These are phyloP conservation scores for Nicotiana knightiana DNA, from an alignment of 257 asterid genomes.

Conservation along the genomic window DNA sequence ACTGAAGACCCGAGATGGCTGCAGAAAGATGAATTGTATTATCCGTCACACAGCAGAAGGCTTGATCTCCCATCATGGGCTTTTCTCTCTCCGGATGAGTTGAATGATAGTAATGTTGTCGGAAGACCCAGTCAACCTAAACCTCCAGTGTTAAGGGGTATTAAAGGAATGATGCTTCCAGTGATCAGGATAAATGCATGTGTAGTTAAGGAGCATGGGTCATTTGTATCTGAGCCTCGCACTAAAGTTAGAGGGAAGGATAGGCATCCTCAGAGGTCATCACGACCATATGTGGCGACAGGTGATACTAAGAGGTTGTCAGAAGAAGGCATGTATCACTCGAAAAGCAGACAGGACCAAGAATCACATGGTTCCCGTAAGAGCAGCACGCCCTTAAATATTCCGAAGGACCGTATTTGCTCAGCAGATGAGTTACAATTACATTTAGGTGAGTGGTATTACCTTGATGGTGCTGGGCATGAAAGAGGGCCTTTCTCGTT, in stretches of 20 bases:
- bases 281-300: slow-evolving; percentile 38
- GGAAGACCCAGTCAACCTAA: slow-evolving; percentile 47
- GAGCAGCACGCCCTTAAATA: slow-evolving; percentile 31
- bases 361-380: slow-evolving; percentile 49
- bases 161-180: slow-evolving; percentile 76
- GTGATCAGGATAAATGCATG: slow-evolving; percentile 96
- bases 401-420: slow-evolving; percentile 62
- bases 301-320: slow-evolving; percentile 67
- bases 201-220: slow-evolving; percentile 89
- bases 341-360: slow-evolving; percentile 48
- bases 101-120: slow-evolving; percentile 44
- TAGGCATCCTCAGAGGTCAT: slow-evolving; percentile 53
- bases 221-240: slow-evolving; percentile 75
- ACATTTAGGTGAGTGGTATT: slow-evolving; percentile 90
- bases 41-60: slow-evolving; percentile 62
- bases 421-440: slow-evolving; percentile 65
- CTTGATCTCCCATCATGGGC: slow-evolving; percentile 95
- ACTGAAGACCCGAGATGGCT: slow-evolving; percentile 90
- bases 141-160: slow-evolving; percentile 49
- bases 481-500: slow-evolving; percentile 84
- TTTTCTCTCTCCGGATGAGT: slow-evolving; percentile 72
- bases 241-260: slow-evolving; percentile 68
- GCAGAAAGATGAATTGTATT: slow-evolving; percentile 67
- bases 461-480: slow-evolving; percentile 96
- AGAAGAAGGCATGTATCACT: slow-evolving; percentile 47